These are phyloP conservation scores for Yamadazyma kanchanaburiensis DNA, from an alignment of 1,139 yeast species.

Conservation along the genomic window DNA sequence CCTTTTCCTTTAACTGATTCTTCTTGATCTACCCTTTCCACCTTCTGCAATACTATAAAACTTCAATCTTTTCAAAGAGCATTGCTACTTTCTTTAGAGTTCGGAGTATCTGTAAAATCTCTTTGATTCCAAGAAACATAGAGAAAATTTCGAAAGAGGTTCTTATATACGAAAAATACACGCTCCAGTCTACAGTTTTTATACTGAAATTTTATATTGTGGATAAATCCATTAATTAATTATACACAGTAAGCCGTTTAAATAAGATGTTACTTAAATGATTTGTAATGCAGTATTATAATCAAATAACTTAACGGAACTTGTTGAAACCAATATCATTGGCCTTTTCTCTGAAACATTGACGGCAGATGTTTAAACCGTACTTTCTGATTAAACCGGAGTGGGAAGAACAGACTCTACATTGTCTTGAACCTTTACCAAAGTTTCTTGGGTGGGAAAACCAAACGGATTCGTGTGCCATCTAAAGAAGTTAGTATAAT, in stretches of 20 bases:
- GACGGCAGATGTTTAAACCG: conserved; percentile 99
- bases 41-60: too few species aligned
- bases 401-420: conserved; percentile 99
- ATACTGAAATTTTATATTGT: conserved; percentile 3
- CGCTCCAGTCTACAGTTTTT: too few species aligned
- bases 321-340: conserved; percentile 98
- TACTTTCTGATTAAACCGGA: conserved; percentile 99
- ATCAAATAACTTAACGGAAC: conserved; percentile 68
- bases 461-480: conserved; percentile 99
- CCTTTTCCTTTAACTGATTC: too few species aligned
- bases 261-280: conserved; percentile 9
- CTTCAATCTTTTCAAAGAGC: too few species aligned
- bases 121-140: too few species aligned
- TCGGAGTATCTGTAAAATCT: too few species aligned
- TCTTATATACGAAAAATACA: too few species aligned
- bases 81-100: too few species aligned
- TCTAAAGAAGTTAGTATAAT: conserved; percentile 44
- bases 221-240: conserved; percentile 16
- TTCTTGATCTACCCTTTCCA: too few species aligned
- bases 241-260: conserved; percentile 20
- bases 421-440: conserved; percentile 99
- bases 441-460: conserved; percentile 99
- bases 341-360: conserved; percentile 99
- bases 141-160: too few species aligned
- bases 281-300: conserved; percentile 9